Base-by-base conservation (phyloP, 345 rosid genomes). In the Ceriops tagal region DNA sequence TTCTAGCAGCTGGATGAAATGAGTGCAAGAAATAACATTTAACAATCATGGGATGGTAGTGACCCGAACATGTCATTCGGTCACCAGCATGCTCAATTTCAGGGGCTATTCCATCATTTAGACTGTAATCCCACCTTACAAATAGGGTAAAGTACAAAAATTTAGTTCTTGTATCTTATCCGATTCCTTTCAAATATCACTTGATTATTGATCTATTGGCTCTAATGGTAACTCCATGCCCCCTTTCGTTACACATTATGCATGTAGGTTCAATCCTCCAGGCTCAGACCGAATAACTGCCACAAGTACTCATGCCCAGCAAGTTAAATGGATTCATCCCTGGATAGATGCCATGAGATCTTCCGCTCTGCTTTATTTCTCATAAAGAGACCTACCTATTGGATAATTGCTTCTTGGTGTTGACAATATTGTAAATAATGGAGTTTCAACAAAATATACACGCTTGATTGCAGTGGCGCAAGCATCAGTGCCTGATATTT, bases 101-200 rank as follows among this genome's bases (percentile, higher is more conserved):
- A 86, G 72, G 93, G 84, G 61, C 65, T 96, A n/a, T 89, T 82
- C 79, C 98, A 88, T 68, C 86, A 86, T 65, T 67, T 92, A 62
- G 92, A 87, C 30, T 92, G 99, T 87, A 84, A 92, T 74, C 97
- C 97, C 75, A 87, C 96, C 66, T 80, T 95, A 79, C 98, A 95
- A 74, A 95, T 92, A 19, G 98, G 99, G 99, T 95, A 84, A 69
- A 21, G 30, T 8, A 9, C 13, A 21, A 30, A 55, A 13, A 5
- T 37, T 8, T 31, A 52, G 13, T 6, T 52, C n/a, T 20, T 39
- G 39, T 21, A 13, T 46, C 19, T 8, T 24, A 31, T 5, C 21
- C 22, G 9, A 8, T 24, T 27, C 30, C 34, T 53, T 24, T 39
- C 61, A 31, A 13, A n/a, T 27, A 30, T 15, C 19, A 16, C 11